Evolutionary conservation across 2,329 filamentous ascomycete genomes (phyloP), one percentile per base, ranked within the genome.

Genomic region (Parastagonospora nodorum): DNA sequence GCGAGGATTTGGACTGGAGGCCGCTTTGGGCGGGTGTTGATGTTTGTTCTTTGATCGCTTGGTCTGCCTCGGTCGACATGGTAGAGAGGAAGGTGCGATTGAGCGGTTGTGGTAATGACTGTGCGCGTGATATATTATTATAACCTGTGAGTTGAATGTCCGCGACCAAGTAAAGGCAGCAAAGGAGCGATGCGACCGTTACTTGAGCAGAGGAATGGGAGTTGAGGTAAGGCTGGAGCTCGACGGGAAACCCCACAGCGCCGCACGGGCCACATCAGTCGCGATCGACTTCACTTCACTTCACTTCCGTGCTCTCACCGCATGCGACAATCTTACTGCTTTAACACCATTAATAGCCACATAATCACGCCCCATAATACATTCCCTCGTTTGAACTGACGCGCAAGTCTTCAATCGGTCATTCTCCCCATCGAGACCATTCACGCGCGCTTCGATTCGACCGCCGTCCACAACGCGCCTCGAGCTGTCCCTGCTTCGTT

Each of bases 281-380:
- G 48, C 53, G 47, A 45, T 47, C 48, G 53, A 62, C 56, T 53
- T 64, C 60, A 62, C 56, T 53, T 64, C 60, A 62, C 56, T 53
- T 64, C 60, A 62, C 60, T 48, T 63, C 62, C 60, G 58, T 50
- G 45, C 48, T 58, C 55, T 40, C 54, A 65, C 57, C 61, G 57
- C 63, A 57, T 24, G 19, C 19, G 19, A 24, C 19, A 24, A 5
- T 24, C 19, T 24, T 3, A 24, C 19, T 24, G 19, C 19, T 24
- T 24, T 5, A 24, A 24, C 19, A 24, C 32, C 12, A 16, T 4
- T n/a, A 10, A 39, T 27, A 24, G 19, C 5, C 5, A 24, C 5
- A 24, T 24, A 24, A 24, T 24, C 19, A 24, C 19, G 19, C 19
- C 3, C 3, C 19, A 24, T 24, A 24, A 3, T 5, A 3, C 19